These are phyloP conservation scores for Lepidium campestre DNA, from an alignment of 441 rosid species.

Conservation along the genomic window DNA sequence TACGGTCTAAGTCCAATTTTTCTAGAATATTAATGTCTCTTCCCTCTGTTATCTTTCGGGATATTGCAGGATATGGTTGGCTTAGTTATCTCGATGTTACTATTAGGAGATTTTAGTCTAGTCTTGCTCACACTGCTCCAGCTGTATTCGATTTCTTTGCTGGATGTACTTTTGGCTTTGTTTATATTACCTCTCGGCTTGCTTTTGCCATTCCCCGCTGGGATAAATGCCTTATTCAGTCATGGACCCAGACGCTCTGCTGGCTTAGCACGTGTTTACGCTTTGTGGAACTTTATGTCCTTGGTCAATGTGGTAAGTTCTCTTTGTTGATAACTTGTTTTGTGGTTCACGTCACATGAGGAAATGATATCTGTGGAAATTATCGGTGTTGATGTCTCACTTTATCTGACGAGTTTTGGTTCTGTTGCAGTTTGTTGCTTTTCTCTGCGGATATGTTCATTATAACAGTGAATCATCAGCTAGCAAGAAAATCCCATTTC, in stretches of 20 bases:
- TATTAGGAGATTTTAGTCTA: constrained; percentile 98
- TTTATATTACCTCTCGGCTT: constrained; percentile 89
- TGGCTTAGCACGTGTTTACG: constrained; percentile 95
- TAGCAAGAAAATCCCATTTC: constrained; percentile 65
- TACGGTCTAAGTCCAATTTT: neutral
- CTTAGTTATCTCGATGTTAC: constrained; percentile 91
- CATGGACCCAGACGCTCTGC: constrained; percentile 99
- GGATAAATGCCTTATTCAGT: constrained; percentile 98
- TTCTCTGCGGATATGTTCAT: constrained; percentile 89
- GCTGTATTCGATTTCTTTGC: constrained; percentile 88
- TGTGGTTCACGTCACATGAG: neutral
- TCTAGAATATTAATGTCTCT: constrained; percentile 9
- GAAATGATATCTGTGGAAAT: constrained; percentile 1
- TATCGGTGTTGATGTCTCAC: constrained; percentile 2
- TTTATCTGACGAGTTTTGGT: constrained; percentile 19
- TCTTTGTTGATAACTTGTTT: neutral
- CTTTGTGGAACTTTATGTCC: constrained; percentile 93
- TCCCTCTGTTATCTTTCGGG: constrained; percentile 10
- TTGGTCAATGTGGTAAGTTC: constrained; percentile 85
- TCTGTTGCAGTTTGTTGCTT: constrained; percentile 68
- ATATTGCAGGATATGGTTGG: constrained; percentile 96
- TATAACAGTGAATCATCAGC: constrained; percentile 57
- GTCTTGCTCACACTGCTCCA: constrained; percentile 97
- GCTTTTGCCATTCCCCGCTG: constrained; percentile 98
- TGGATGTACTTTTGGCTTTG: constrained; percentile 77